A percentile compares a stretch with the other conserved stretches of the same genome.
phyloP scores from a whole-genome alignment of 192 early-diverging fungal genomes.

The Gryganskiella cystojenkinii region DNA sequence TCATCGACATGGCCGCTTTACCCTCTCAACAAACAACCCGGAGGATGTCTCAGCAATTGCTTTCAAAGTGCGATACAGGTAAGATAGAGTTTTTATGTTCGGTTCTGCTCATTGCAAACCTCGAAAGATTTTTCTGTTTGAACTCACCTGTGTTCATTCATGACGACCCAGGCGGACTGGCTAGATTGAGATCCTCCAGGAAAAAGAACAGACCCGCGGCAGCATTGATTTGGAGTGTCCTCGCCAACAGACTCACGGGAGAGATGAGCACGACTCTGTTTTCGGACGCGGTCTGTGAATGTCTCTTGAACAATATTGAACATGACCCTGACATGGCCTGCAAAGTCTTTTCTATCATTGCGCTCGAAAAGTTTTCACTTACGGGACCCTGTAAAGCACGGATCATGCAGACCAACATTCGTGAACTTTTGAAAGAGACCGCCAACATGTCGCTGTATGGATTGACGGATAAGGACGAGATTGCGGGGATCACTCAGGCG shows the following conservation, averaged over 20 bases:
- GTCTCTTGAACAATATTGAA: constrained; percentile 55
- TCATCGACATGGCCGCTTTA: constrained; percentile 67
- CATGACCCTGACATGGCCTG: constrained; percentile 55
- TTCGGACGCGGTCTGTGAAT: constrained; percentile 57
- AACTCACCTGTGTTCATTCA: too few species aligned
- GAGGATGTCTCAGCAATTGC: constrained; percentile 53
- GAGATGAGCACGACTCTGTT: constrained; percentile 62
- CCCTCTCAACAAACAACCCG: constrained; percentile 62
- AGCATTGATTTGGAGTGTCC: constrained; percentile 62
- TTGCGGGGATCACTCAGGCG: constrained; percentile 49
- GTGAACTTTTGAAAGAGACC: constrained; percentile 21
- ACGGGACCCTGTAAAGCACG: constrained; percentile 58
- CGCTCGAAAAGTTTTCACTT: constrained; percentile 66
- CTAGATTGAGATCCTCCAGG: constrained; percentile 23
- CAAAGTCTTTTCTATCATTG: constrained; percentile 63
- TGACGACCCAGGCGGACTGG: constrained; percentile 17
- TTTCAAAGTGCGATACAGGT: constrained; percentile 56
- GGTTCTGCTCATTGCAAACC: neutral
- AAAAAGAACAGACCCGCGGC: constrained; percentile 60
- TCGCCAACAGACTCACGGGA: constrained; percentile 65
- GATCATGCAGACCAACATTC: constrained; percentile 50
- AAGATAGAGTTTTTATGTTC: neutral
- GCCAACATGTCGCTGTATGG: constrained; percentile 33
- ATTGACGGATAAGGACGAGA: constrained; percentile 34
- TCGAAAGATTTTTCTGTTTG: neutral